Evolutionary conservation across 768 basidiomycete genomes (phyloP).

Genomic region (Collybia mongolica): DNA sequence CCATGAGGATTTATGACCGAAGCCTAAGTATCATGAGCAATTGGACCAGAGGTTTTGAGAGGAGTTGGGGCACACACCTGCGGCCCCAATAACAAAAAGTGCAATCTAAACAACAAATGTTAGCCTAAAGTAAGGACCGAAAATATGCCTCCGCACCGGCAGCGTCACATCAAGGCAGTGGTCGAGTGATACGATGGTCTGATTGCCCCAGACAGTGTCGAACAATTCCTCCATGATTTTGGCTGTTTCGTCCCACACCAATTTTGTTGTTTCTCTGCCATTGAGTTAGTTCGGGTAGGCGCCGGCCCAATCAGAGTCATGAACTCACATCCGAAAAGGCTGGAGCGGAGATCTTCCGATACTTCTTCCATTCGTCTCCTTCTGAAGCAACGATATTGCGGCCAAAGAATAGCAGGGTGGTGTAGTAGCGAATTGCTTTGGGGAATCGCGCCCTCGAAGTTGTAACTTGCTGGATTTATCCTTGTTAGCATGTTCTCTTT

Average conservation of each 20-base stretch:
- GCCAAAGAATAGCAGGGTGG: slow-evolving; percentile 48
- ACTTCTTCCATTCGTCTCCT: slow-evolving; percentile 63
- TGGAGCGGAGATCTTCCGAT: slow-evolving; percentile 60
- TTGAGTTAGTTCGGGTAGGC: not conserved
- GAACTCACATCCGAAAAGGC: slow-evolving; percentile 56
- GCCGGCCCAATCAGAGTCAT: not conserved
- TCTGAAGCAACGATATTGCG: slow-evolving; percentile 62
- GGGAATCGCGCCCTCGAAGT: slow-evolving; percentile 50
- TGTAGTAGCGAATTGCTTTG: slow-evolving; percentile 50
- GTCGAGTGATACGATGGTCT: slow-evolving; percentile 36
- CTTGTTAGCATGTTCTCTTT: not conserved
- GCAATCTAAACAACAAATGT: slow-evolving; percentile 39
- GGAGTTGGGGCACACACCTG: slow-evolving; percentile 43
- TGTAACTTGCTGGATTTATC: slow-evolving; percentile 43
- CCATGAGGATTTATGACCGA: slow-evolving; percentile 52
- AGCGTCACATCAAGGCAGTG: slow-evolving; percentile 52
- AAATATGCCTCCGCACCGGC: slow-evolving; percentile 33
- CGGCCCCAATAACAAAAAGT: slow-evolving; percentile 52
- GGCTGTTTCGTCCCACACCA: slow-evolving; percentile 48
- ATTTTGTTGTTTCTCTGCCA: slow-evolving; percentile 40
- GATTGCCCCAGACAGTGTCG: slow-evolving; percentile 43
- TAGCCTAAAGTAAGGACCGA: not conserved
- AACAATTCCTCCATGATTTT: slow-evolving; percentile 41
- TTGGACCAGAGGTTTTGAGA: not conserved
- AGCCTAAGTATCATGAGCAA: slow-evolving; percentile 31